phyloP scores from a whole-genome alignment of 1,284 basidiomycete species.

The Heterobasidion annosum region DNA sequence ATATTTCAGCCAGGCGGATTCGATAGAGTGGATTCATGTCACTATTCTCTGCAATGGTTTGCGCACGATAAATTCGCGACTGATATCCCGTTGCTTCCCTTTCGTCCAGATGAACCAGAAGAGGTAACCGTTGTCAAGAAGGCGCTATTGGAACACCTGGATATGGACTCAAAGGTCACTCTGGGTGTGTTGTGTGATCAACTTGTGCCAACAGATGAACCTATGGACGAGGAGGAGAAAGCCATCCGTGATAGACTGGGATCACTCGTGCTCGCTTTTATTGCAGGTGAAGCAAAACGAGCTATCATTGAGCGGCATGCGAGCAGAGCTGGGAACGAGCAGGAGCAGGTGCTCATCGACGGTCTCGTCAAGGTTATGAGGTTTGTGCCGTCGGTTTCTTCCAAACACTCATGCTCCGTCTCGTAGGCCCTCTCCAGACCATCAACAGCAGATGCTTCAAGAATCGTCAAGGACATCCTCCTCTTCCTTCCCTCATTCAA shows the following conservation, averaged over 20 bases:
- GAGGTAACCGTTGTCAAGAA: conserved; percentile 55
- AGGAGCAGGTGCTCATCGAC: conserved; percentile 38
- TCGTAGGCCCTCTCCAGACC: conserved; percentile 42
- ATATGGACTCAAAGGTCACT: conserved; percentile 51
- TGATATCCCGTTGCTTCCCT: background rate
- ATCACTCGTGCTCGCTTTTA: conserved; percentile 48
- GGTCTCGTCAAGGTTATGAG: conserved; percentile 39
- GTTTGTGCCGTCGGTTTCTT: background rate
- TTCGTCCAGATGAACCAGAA: conserved; percentile 45
- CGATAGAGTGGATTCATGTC: too few relatives aligned
- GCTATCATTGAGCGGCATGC: conserved; percentile 37
- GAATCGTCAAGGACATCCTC: conserved; percentile 46
- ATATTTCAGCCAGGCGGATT: background rate
- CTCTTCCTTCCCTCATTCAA: conserved; percentile 37
- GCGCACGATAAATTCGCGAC: background rate
- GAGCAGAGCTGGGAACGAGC: conserved; percentile 28
- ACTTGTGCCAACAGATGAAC: conserved; percentile 40
- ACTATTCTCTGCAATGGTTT: background rate
- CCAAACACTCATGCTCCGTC: conserved; percentile 1
- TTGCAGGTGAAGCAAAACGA: conserved; percentile 42
- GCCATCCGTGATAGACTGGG: conserved; percentile 48
- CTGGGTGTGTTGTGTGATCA: conserved; percentile 64
- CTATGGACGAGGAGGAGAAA: conserved; percentile 48
- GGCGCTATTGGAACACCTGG: conserved; percentile 52
- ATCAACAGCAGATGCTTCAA: conserved; percentile 28